Evolutionary conservation across 257 asterid species (phyloP), one percentile per base, ranked within the genome.

Genomic region (Coffea eugenioides): DNA sequence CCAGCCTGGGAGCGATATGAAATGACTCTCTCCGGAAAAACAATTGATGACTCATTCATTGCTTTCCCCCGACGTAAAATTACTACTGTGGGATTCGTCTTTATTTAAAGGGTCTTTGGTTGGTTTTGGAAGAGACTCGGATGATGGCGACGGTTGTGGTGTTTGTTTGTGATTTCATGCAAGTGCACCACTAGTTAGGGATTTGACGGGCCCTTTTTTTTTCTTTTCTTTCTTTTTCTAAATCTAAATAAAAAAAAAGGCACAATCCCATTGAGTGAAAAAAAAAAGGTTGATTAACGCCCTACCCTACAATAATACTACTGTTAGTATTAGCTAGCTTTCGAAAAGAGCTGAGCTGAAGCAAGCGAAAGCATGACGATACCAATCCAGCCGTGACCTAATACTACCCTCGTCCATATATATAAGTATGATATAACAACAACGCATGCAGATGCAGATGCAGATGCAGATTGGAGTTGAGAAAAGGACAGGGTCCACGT

Each of bases 341-440:
- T 77, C 65, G 64, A 25, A 39, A 39, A 78, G 70, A 65, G 76
- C 72, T 86, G 84, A 86, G 87, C 80, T 88, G 82, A 87, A 85
- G 75, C 87, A 80, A 61, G 76, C 97, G 97, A 85, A 84, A 92
- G 97, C 98, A 89, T 94, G 98, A 92, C 94, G 91, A 85, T 71
- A 82, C 70, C 77, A 82, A 39, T 73, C 71, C 39, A 76, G 80
- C 77, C 80, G 81, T 71, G 43, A 39, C 43, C 43, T 39, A 39
- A 4, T 39, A 39, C 31, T 31, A 31, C 31, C n/a, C n/a, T n/a
- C n/a, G n/a, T n/a, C n/a, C n/a, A 27, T 27, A 27, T 27, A 27
- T 27, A 31, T 31, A 31, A 31, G 31, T 31, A 31, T 31, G 1
- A 31, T 31, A 31, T 31, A 39, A 39, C 43, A 78, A 41, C 18